phyloP scores from a whole-genome alignment of 169 alveolate species.

The Plasmodium yoelii region DNA sequence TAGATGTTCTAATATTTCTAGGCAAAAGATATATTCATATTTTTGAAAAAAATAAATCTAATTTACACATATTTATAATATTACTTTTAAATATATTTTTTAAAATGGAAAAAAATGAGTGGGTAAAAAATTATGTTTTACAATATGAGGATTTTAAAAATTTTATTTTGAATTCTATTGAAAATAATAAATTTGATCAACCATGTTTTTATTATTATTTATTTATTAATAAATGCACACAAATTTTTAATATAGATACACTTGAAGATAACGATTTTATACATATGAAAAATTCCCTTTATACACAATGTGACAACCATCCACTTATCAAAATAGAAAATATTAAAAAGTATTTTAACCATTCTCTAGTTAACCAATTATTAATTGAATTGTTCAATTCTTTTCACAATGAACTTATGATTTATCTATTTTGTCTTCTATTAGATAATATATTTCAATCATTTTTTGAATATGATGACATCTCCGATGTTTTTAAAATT shows the following conservation, averaged over 20 bases:
- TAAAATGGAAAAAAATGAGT: conserved; percentile 55
- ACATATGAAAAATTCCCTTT: conserved; percentile 21
- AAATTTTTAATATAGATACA: conserved; percentile 2
- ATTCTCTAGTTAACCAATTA: conserved; percentile 9
- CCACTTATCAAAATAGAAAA: conserved; percentile 1
- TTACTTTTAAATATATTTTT: conserved; percentile 39
- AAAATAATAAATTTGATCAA: conserved; percentile 18
- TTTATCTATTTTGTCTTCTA: conserved; percentile 49
- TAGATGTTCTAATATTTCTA: conserved; percentile 43
- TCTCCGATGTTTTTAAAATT: conserved; percentile 38
- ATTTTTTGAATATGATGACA: conserved; percentile 12
- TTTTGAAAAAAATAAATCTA: conserved; percentile 22
- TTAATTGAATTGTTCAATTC: conserved; percentile 23
- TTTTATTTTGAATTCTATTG: conserved; percentile 24
- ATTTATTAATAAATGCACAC: conserved; percentile 36
- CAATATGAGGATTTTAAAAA: conserved; percentile 39
- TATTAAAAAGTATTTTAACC: background rate
- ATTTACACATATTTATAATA: conserved; percentile 35
- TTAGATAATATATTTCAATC: conserved; percentile 25
- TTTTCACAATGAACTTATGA: conserved; percentile 40
- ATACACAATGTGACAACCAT: background rate
- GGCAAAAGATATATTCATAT: conserved; percentile 48
- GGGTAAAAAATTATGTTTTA: conserved; percentile 29
- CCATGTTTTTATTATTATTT: conserved; percentile 56
- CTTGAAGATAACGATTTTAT: conserved; percentile 25